phyloP scores from a whole-genome alignment of 148 eudicot species.

The Chenopodium suecicum region DNA sequence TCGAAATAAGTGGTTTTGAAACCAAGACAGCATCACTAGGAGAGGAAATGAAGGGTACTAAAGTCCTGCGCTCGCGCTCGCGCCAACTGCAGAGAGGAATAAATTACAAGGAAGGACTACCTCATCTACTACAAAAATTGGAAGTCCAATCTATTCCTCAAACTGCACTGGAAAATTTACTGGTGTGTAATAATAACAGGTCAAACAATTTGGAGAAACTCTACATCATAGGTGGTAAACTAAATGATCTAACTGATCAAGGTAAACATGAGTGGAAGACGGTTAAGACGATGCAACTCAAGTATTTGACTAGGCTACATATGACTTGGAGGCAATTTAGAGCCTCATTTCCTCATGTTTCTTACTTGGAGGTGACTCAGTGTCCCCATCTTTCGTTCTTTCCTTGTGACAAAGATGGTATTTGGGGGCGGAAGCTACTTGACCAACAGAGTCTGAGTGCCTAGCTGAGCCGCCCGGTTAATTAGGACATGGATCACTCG shows the following conservation, averaged over 20 bases:
- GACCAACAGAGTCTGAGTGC: no score
- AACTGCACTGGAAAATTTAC: conserved; percentile 1
- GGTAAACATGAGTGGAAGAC: conserved; percentile 14
- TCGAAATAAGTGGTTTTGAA: neutral
- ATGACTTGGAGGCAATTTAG: conserved; percentile 24
- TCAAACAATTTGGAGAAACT: conserved; percentile 31
- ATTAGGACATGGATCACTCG: no score
- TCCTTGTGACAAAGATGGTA: conserved; percentile 37
- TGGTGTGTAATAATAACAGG: conserved; percentile 23
- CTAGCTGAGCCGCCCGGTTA: no score
- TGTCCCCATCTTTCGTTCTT: conserved; percentile 36
- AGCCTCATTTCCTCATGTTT: conserved; percentile 24
- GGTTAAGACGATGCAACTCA: conserved; percentile 34
- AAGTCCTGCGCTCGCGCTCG: no score
- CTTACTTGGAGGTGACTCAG: conserved; percentile 33
- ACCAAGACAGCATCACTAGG: no score
- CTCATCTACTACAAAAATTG: conserved; percentile 32
- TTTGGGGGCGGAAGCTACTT: conserved; percentile 22
- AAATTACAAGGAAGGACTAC: conserved; percentile 8
- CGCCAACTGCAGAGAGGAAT: no score
- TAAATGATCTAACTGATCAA: conserved; percentile 22
- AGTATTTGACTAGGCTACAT: conserved; percentile 27
- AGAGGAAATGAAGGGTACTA: no score
- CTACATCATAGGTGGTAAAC: conserved; percentile 47
- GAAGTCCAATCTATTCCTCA: conserved; percentile 41